Base-by-base conservation (phyloP, 2,329 filamentous ascomycete species). In the Ambrosiella beaveri region DNA sequence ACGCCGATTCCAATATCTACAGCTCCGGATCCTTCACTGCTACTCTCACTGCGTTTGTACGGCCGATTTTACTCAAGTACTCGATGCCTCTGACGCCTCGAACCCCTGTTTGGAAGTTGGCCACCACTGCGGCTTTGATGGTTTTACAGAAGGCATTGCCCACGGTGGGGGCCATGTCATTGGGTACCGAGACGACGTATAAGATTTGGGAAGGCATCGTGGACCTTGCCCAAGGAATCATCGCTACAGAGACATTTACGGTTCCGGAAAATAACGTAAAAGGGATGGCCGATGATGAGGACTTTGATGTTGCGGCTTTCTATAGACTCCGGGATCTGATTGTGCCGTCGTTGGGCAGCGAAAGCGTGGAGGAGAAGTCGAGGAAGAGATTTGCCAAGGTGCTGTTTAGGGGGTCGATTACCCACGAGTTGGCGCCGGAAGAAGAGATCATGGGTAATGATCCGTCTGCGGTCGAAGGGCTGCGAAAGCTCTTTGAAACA, bases 291-390 rank as follows among this genome's bases (percentile, higher is more conserved):
- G 55, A 57, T 39, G 91, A 98, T 65, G 84, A 97, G 69, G 69
- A 74, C 1, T 94, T 94, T 65, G 93, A 98, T 66, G 85, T 95
- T 15, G 65, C 72, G 1, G 83, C 86, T 0, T 94, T 96, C 66
- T 71, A 71, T 37, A 75, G 77, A 54, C 73, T 97, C 0, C 78
- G 82, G 44, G 74, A 79, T 8, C 75, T 96, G 39, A 82, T 95
- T 45, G 84, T 88, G 3, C 84, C 88, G 0, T 72, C 79, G 1
- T 76, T 97, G 0, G 86, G 89, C 1, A 78, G 81, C 0, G 67
- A 77, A 5, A 70, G 73, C 1, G 77, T 96, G 6, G 74, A 81
- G 0, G 83, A 90, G 62, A 73, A 74, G 62, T 80, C 84, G 2
- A 80, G 88, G 45, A 78, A 78, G 57, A 71, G 78, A 1, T 95